Conservation (phyloP, 129 eudicot species). For the Saussurea involucrata region DNA sequence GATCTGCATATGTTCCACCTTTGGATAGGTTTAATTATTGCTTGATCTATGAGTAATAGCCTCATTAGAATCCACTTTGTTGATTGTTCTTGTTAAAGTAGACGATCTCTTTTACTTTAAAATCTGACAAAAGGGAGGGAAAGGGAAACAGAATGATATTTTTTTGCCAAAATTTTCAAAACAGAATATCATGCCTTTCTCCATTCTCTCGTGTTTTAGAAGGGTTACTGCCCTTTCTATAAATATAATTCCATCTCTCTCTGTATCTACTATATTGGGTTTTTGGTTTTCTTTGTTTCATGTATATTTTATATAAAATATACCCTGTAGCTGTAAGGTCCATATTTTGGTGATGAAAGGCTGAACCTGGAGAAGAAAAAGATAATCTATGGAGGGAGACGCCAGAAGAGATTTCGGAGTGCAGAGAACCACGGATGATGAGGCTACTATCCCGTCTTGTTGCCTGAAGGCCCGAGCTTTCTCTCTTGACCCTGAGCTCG, state of each 20-base stretch:
- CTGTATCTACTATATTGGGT: neutral
- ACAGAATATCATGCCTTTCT: neutral
- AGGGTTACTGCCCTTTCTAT: neutral
- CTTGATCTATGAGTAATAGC: neutral
- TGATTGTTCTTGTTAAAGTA: neutral
- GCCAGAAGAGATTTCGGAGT: slow-evolving; percentile 52
- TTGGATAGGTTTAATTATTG: neutral
- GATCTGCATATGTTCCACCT: neutral
- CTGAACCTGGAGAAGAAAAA: slow-evolving; percentile 59
- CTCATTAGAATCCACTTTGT: neutral
- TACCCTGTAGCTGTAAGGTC: neutral
- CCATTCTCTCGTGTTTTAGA: neutral
- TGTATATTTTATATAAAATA: neutral
- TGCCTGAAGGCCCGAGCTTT: slow-evolving; percentile 56
- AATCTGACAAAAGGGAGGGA: neutral
- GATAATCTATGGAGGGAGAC: slow-evolving; percentile 48
- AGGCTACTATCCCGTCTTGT: slow-evolving; percentile 46
- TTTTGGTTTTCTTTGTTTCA: neutral
- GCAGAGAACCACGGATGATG: slow-evolving; percentile 32
- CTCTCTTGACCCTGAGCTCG: slow-evolving; percentile 39
- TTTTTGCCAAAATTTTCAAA: neutral
- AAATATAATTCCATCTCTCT: neutral
- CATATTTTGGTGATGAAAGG: slow-evolving; percentile 36
- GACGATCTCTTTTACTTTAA: neutral
- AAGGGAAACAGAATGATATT: neutral